phyloP scores from a whole-genome alignment of 768 basidiomycete genomes.

The Auricularia sp. region DNA sequence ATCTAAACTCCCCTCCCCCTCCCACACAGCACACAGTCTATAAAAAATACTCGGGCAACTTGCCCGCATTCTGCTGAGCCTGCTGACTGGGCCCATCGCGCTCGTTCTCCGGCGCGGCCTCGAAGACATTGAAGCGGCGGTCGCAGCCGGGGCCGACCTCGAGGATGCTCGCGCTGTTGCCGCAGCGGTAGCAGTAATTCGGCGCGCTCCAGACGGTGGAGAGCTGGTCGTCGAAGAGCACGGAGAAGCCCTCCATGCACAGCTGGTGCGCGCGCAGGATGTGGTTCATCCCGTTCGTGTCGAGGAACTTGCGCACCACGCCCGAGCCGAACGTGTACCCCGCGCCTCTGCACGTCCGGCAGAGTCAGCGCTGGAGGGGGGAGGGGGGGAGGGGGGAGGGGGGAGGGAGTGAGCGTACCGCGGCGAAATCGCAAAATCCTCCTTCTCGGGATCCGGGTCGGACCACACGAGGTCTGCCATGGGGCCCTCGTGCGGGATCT shows the following conservation, averaged over 20 bases:
- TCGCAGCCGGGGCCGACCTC: slow-evolving; percentile 85
- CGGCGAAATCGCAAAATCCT: slow-evolving; percentile 98
- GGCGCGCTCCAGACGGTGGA: slow-evolving; percentile 99
- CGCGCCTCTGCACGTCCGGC: slow-evolving; percentile 49
- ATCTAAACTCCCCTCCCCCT: neutral
- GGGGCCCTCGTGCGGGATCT: slow-evolving; percentile 98
- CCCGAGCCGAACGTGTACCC: slow-evolving; percentile 98
- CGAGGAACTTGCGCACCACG: slow-evolving; percentile 94
- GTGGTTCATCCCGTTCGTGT: slow-evolving; percentile 92
- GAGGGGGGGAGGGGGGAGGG: slow-evolving; percentile 8
- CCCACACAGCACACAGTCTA: slow-evolving; percentile 13
- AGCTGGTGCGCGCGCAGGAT: slow-evolving; percentile 97
- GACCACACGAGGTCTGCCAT: slow-evolving; percentile 99
- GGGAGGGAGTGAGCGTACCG: slow-evolving; percentile 25
- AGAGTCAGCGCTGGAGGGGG: slow-evolving; percentile 24
- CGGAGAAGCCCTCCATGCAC: slow-evolving; percentile 99
- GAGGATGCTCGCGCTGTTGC: slow-evolving; percentile 91
- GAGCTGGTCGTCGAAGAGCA: slow-evolving; percentile 90
- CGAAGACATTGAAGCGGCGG: slow-evolving; percentile 91
- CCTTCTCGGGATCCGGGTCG: slow-evolving; percentile 98
- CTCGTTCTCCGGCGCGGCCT: slow-evolving; percentile 97
- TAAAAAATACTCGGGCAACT: slow-evolving; percentile 79
- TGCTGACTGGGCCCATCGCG: slow-evolving; percentile 80
- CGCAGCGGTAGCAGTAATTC: slow-evolving; percentile 98
- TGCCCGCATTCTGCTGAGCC: slow-evolving; percentile 52